phyloP scores from a whole-genome alignment of 2,329 filamentous ascomycete species.

The Colletotrichum cuscutae region DNA sequence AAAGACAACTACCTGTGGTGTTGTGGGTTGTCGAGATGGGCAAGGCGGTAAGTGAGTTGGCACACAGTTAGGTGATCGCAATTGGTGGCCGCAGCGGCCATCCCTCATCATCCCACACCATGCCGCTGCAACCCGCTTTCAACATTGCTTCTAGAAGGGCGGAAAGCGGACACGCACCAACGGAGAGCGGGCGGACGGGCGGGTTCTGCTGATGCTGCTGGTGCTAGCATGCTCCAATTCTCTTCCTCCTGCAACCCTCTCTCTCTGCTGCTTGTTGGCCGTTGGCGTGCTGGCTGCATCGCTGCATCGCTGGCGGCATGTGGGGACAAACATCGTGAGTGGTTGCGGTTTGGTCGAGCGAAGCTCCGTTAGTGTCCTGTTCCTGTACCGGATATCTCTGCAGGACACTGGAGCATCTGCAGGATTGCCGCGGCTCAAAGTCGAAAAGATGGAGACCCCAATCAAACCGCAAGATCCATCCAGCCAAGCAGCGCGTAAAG shows the following conservation, averaged over 20 bases:
- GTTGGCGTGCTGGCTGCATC: slow-evolving; percentile 10
- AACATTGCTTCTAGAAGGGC: slow-evolving; percentile 29
- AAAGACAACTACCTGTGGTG: not conserved
- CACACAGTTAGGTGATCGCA: slow-evolving; percentile 3
- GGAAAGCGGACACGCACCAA: slow-evolving; percentile 11
- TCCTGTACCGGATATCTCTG: slow-evolving; percentile 1
- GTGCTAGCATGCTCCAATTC: not conserved
- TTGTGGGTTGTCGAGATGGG: not conserved
- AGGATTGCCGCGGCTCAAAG: slow-evolving; percentile 26
- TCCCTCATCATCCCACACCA: slow-evolving; percentile 10
- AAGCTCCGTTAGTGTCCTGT: slow-evolving; percentile 8
- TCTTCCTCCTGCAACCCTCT: not conserved
- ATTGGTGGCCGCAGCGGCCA: slow-evolving; percentile 22
- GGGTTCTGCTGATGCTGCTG: slow-evolving; percentile 1
- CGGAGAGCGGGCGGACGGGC: slow-evolving; percentile 8
- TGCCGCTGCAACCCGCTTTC: slow-evolving; percentile 1
- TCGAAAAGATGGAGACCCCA: slow-evolving; percentile 28
- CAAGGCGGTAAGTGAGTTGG: not conserved
- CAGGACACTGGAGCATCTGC: slow-evolving; percentile 14
- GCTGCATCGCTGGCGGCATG: not conserved
- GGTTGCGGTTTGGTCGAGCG: not conserved
- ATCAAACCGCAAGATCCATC: slow-evolving; percentile 23
- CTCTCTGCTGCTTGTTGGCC: not conserved
- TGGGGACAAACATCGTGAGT: slow-evolving; percentile 1
- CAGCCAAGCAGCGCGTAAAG: slow-evolving; percentile 9